Conservation (phyloP, 495 filamentous ascomycete genomes). For the Aspergillus affinis region DNA sequence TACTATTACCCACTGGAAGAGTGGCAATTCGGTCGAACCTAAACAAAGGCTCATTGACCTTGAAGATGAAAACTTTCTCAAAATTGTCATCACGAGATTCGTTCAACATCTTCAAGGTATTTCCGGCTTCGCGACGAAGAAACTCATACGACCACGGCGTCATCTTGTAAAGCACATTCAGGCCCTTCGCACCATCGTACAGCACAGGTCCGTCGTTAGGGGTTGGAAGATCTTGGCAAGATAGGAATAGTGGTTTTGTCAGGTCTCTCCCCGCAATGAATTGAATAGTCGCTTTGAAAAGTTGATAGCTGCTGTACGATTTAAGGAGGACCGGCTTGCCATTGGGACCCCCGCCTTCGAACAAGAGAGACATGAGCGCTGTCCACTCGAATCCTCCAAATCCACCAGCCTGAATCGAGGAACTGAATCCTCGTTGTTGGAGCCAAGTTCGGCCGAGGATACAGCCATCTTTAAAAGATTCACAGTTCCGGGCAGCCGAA, state of each 20-base stretch:
- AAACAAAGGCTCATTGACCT: constrained; percentile 62
- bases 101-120: constrained; percentile 69
- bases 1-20: constrained; percentile 30
- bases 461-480: constrained; percentile 77
- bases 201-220: constrained; percentile 43
- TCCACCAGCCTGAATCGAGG: constrained; percentile 68
- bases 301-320: constrained; percentile 85
- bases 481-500: constrained; percentile 60
- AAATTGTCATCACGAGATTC: constrained; percentile 78
- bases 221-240: constrained; percentile 31
- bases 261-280: constrained; percentile 75
- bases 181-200: constrained; percentile 64
- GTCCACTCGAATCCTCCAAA: constrained; percentile 95
- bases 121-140: constrained; percentile 68
- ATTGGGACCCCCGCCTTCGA: constrained; percentile 70
- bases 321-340: constrained; percentile 69
- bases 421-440: constrained; percentile 76
- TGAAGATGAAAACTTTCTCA: constrained; percentile 75
- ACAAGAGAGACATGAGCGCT: constrained; percentile 70
- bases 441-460: constrained; percentile 86
- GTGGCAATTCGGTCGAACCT: constrained; percentile 65
- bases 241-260: constrained; percentile 60
- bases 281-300: constrained; percentile 89
- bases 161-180: constrained; percentile 94
- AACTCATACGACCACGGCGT: constrained; percentile 75